Percentiles rank a stretch among this genome's conserved stretches.
Conservation (phyloP, 192 early-diverging fungal genomes). For the Podila minutissima region DNA sequence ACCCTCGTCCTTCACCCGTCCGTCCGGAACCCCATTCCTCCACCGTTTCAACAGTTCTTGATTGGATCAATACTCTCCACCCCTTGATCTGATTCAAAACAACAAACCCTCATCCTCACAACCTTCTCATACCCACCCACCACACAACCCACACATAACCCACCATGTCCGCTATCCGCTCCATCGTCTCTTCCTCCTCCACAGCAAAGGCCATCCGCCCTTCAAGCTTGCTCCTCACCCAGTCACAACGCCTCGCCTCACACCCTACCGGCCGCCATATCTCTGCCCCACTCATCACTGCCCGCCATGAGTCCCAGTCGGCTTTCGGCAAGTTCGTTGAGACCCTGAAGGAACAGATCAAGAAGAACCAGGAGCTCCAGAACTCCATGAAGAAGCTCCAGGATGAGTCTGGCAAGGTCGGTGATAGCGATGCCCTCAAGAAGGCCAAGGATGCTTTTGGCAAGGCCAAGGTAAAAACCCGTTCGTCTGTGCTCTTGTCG, state of each 20-base stretch:
- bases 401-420: conserved; percentile 82
- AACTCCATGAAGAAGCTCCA: conserved; percentile 90
- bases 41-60: too few species aligned
- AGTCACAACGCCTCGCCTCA: conserved; percentile 38
- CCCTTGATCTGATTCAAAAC: background rate
- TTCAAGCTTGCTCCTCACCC: conserved; percentile 16
- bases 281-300: conserved; percentile 32
- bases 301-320: conserved; percentile 45
- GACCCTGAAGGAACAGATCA: conserved; percentile 89
- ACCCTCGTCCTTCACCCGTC: background rate
- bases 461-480: conserved; percentile 63
- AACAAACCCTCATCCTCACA: background rate
- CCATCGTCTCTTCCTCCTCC: conserved; percentile 30
- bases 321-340: conserved; percentile 76
- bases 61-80: too few species aligned
- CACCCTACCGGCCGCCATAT: conserved; percentile 27
- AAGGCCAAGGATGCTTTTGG: conserved; percentile 80
- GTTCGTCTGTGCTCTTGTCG: conserved; percentile 3
- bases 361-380: conserved; percentile 95
- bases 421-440: conserved; percentile 89
- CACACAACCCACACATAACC: background rate
- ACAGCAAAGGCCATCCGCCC: conserved; percentile 32
- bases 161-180: conserved; percentile 49
- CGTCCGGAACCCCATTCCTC: too few species aligned
- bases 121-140: background rate